Conservation (phyloP, 768 basidiomycete species). For the Chalciporus piperatus region DNA sequence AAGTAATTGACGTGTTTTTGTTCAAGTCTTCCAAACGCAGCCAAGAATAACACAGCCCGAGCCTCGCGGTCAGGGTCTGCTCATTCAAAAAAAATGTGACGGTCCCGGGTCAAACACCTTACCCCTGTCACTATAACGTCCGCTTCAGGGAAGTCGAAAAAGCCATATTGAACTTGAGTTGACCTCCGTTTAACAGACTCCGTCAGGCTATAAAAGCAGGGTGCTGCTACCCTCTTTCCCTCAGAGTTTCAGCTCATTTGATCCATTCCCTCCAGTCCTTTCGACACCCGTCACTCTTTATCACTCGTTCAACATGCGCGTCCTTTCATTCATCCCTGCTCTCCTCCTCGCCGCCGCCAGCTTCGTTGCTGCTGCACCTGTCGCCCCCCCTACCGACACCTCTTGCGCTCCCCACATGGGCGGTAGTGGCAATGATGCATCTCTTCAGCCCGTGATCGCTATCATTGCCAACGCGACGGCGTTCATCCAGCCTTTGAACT, state of each 20-base stretch:
- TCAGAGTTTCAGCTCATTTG: slow-evolving; percentile 6
- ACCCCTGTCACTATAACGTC: not conserved
- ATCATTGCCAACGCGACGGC: slow-evolving; percentile 13
- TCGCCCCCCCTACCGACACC: not conserved
- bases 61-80: not conserved
- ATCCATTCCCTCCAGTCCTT: slow-evolving; percentile 1
- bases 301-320: slow-evolving; percentile 12
- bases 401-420: slow-evolving; percentile 5
- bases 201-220: slow-evolving; percentile 14
- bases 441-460: slow-evolving; percentile 11
- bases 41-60: not conserved
- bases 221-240: not conserved
- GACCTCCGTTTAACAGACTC: not conserved
- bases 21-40: not conserved
- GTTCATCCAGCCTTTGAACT: slow-evolving; percentile 3
- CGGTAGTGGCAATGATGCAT: slow-evolving; percentile 2
- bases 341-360: slow-evolving; percentile 7
- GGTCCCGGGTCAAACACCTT: no score
- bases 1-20: slow-evolving; percentile 8
- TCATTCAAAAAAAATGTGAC: slow-evolving; percentile 25
- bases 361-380: slow-evolving; percentile 7
- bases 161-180: not conserved
- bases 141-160: not conserved
- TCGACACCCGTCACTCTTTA: slow-evolving; percentile 10
- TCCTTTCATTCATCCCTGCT: slow-evolving; percentile 16